These are phyloP conservation scores for Blepharisma japonicum DNA, from an alignment of 73 alveolate genomes.

Conservation along the genomic window DNA sequence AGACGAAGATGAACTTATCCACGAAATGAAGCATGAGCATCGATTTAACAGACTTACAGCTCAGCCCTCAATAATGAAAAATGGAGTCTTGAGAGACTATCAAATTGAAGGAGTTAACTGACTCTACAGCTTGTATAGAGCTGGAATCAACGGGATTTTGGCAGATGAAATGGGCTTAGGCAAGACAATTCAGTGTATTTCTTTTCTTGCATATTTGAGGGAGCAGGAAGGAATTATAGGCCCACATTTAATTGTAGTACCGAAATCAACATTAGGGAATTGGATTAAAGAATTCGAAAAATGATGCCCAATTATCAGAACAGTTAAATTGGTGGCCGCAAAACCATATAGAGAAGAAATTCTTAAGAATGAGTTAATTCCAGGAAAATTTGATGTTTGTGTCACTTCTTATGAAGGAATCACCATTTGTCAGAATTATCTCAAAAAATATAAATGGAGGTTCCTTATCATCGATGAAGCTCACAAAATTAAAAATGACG, in stretches of 20 bases:
- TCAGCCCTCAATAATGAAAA: conserved; percentile 80
- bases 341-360: conserved; percentile 93
- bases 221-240: conserved; percentile 58
- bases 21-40: conserved; percentile 42
- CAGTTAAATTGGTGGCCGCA: conserved; percentile 87
- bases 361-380: conserved; percentile 62
- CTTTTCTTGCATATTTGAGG: conserved; percentile 59
- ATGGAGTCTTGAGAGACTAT: conserved; percentile 83
- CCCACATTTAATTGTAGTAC: conserved; percentile 79
- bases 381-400: conserved; percentile 93
- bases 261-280: conserved; percentile 90
- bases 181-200: conserved; percentile 73
- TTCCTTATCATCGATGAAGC: conserved; percentile 95
- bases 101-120: conserved; percentile 96
- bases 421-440: conserved; percentile 77
- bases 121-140: conserved; percentile 79
- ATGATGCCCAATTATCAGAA: conserved; percentile 92
- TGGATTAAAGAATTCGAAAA: conserved; percentile 92
- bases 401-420: conserved; percentile 96
- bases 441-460: conserved; percentile 58
- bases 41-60: conserved; percentile 37
- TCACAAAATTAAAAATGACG: conserved; percentile 96
- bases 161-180: conserved; percentile 95
- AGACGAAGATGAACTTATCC: conserved; percentile 43
- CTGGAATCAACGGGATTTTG: conserved; percentile 84